Conservation (phyloP, 2,329 filamentous ascomycete genomes). For the Talaromyces marneffei region DNA sequence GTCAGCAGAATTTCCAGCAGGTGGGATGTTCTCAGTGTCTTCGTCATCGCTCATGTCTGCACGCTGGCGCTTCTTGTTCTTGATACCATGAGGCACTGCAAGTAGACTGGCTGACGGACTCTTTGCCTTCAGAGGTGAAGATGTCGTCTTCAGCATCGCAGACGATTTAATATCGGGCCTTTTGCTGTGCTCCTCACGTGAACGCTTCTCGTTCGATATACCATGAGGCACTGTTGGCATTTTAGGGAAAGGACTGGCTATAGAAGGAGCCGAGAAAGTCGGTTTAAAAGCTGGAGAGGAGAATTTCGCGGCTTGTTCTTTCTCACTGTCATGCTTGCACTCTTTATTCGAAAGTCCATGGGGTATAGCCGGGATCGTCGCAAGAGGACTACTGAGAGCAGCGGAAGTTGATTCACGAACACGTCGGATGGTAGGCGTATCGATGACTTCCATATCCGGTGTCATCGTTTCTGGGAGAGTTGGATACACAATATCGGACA, state of each 20-base stretch:
- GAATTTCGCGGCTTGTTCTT: background rate
- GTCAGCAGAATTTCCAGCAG: conserved; percentile 20
- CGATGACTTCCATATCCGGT: conserved; percentile 26
- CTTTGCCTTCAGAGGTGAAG: conserved; percentile 15
- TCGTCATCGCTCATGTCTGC: conserved; percentile 11
- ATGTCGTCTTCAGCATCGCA: conserved; percentile 20
- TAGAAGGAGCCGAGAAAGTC: background rate
- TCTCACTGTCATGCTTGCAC: conserved; percentile 21
- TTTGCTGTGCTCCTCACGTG: conserved; percentile 16
- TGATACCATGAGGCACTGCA: conserved; percentile 35
- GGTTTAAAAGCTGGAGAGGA: background rate
- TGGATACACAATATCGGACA: conserved; percentile 32
- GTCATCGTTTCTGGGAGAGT: conserved; percentile 32
- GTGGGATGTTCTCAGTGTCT: conserved; percentile 17
- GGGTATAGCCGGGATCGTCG: conserved; percentile 31
- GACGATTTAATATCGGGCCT: conserved; percentile 14
- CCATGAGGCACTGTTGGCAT: conserved; percentile 34
- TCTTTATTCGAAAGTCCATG: conserved; percentile 35
- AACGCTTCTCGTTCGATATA: conserved; percentile 32
- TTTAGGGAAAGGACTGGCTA: conserved; percentile 21
- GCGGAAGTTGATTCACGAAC: conserved; percentile 31
- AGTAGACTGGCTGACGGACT: conserved; percentile 23
- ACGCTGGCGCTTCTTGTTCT: conserved; percentile 26
- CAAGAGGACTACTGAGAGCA: conserved; percentile 18
- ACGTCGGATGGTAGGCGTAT: conserved; percentile 36